Conservation (phyloP, 2,329 filamentous ascomycete species). For the Albifimbria verrucaria region DNA sequence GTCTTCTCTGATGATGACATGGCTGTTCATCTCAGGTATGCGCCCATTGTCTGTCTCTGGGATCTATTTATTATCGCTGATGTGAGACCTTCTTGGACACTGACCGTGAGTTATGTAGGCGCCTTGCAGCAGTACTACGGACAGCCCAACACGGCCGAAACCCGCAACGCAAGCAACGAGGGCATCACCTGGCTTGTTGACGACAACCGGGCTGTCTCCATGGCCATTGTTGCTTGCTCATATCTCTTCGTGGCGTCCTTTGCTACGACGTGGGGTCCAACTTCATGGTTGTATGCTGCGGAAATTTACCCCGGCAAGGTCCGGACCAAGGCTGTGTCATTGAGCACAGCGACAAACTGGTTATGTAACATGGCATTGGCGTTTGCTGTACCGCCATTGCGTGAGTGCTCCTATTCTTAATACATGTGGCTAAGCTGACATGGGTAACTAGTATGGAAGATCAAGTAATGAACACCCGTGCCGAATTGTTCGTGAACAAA, state of each 20-base stretch:
- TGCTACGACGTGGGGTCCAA: conserved; percentile 38
- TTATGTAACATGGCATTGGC: conserved; percentile 29
- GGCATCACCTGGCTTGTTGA: conserved; percentile 57
- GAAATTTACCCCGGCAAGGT: conserved; percentile 42
- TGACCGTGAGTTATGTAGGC: conserved; percentile 19
- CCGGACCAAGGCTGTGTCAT: conserved; percentile 41
- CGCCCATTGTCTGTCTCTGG: not conserved
- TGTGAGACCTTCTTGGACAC: not conserved
- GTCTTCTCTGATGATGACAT: conserved; percentile 56
- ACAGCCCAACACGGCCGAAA: conserved; percentile 38
- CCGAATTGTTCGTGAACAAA: not conserved
- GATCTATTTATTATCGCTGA: not conserved
- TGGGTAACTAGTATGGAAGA: conserved; percentile 32
- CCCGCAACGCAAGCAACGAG: conserved; percentile 34
- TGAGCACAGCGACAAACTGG: conserved; percentile 36
- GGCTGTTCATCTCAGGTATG: conserved; percentile 58
- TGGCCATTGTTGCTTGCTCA: conserved; percentile 60
- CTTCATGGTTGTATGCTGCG: conserved; percentile 45
- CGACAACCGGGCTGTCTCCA: conserved; percentile 49
- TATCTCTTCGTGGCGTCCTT: conserved; percentile 56
- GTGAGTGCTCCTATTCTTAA: conserved; percentile 22
- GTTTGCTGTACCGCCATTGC: conserved; percentile 43
- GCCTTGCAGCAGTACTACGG: conserved; percentile 60
- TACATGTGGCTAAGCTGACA: conserved; percentile 1
- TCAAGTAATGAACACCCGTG: conserved; percentile 35